These are phyloP conservation scores for Scheffersomyces lignicola DNA, from an alignment of 1,139 yeast species.

Conservation along the genomic window DNA sequence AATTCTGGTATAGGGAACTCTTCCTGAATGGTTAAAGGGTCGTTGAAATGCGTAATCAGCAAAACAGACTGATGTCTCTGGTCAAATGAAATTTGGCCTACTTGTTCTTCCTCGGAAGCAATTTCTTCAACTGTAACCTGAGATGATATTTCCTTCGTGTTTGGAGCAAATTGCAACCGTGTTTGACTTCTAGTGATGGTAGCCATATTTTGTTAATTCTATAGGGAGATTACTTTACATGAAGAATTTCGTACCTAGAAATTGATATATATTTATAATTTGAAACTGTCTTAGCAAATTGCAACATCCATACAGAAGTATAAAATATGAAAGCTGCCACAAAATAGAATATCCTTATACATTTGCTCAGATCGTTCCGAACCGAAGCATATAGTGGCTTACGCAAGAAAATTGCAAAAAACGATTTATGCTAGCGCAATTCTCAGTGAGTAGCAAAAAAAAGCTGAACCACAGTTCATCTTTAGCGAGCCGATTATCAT, in stretches of 20 bases:
- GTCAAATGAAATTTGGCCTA: conserved; percentile 8
- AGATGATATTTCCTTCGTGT: conserved; percentile 1
- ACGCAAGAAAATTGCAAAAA: too few species aligned
- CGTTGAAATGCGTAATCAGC: conserved; percentile 15
- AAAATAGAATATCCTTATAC: too few species aligned
- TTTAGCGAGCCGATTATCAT: too few species aligned
- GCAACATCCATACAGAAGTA: too few species aligned
- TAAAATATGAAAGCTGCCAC: too few species aligned
- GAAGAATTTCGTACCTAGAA: background rate
- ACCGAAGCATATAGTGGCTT: too few species aligned
- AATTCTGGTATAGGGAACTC: conserved; percentile 19
- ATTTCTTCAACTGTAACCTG: background rate
- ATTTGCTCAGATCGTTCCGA: too few species aligned
- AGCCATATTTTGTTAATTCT: conserved; percentile 1
- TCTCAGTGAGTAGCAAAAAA: too few species aligned
- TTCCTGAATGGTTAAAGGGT: conserved; percentile 17
- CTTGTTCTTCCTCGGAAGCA: background rate
- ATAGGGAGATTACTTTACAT: background rate
- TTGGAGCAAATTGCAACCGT: conserved; percentile 6
- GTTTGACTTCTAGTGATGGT: conserved; percentile 9
- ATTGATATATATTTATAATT: conserved; percentile 2
- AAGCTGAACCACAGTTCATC: too few species aligned
- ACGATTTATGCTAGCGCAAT: too few species aligned
- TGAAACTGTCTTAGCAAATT: too few species aligned
- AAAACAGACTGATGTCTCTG: conserved; percentile 12